A percentile compares a stretch with the other conserved stretches of the same genome.
Evolutionary conservation across 306 rosid species (phyloP).

Genomic region (Quercus parvula): DNA sequence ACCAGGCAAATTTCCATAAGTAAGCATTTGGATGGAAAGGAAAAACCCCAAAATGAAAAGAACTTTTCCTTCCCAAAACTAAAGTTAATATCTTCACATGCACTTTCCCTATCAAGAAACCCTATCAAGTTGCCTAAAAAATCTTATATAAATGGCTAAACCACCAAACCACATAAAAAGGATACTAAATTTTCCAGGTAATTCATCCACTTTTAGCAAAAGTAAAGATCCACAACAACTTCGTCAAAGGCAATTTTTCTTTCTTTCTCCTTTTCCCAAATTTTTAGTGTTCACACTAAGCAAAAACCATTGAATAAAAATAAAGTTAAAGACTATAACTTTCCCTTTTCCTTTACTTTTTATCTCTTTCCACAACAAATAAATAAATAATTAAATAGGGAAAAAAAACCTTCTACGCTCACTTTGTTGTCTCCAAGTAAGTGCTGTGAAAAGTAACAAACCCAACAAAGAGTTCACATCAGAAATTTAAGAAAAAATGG

Average conservation of each 20-base stretch:
- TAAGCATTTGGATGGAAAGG: not conserved
- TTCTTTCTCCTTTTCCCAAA: conserved; percentile 17
- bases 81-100: not conserved
- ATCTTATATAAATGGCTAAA: conserved; percentile 20
- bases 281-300: conserved; percentile 23
- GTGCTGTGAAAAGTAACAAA: conserved; percentile 49
- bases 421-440: conserved; percentile 32
- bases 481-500: conserved; percentile 11
- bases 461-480: conserved; percentile 33
- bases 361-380: conserved; percentile 1
- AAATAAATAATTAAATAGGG: not conserved
- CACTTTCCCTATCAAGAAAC: conserved; percentile 20
- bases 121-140: conserved; percentile 8
- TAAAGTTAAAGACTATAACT: conserved; percentile 29
- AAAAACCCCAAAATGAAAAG: conserved; percentile 11
- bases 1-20: not conserved
- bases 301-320: conserved; percentile 29
- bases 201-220: conserved; percentile 24
- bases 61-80: not conserved
- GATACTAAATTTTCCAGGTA: not conserved
- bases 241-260: not conserved
- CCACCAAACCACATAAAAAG: conserved; percentile 10
- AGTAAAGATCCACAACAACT: conserved; percentile 23
- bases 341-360: conserved; percentile 13
- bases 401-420: conserved; percentile 16